These are phyloP conservation scores for Coemansia sp. DNA, from an alignment of 192 early-diverging fungal genomes.

Conservation along the genomic window DNA sequence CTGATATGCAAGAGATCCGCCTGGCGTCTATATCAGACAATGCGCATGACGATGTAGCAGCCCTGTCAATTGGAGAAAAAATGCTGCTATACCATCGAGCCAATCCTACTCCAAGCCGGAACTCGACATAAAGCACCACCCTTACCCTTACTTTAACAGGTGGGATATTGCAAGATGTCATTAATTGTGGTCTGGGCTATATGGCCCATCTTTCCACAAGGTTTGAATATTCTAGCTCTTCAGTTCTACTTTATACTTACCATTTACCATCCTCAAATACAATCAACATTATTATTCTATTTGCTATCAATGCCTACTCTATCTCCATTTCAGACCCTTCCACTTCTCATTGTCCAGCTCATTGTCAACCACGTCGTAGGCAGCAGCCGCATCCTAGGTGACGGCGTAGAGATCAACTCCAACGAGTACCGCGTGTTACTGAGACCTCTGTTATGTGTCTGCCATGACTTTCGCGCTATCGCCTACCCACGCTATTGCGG, in stretches of 20 bases:
- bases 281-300: neutral
- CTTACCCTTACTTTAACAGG: too few species aligned
- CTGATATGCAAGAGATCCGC: too few species aligned
- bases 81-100: too few species aligned
- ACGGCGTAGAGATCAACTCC: neutral
- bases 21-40: too few species aligned
- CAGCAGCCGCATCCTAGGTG: neutral
- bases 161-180: too few species aligned
- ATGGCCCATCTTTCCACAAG: too few species aligned
- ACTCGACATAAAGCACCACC: too few species aligned
- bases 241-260: neutral
- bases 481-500: neutral
- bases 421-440: neutral
- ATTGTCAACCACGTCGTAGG: neutral
- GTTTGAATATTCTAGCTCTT: neutral
- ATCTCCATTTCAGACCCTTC: neutral
- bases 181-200: too few species aligned
- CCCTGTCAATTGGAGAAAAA: too few species aligned
- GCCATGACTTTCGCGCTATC: neutral
- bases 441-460: neutral
- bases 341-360: neutral
- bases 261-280: neutral
- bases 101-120: too few species aligned
- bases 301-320: neutral
- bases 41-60: too few species aligned